A percentile compares a stretch with the other conserved stretches of the same genome.
Evolutionary conservation across 2,329 filamentous ascomycete species (phyloP).

Genomic region (Penicillium italicum): DNA sequence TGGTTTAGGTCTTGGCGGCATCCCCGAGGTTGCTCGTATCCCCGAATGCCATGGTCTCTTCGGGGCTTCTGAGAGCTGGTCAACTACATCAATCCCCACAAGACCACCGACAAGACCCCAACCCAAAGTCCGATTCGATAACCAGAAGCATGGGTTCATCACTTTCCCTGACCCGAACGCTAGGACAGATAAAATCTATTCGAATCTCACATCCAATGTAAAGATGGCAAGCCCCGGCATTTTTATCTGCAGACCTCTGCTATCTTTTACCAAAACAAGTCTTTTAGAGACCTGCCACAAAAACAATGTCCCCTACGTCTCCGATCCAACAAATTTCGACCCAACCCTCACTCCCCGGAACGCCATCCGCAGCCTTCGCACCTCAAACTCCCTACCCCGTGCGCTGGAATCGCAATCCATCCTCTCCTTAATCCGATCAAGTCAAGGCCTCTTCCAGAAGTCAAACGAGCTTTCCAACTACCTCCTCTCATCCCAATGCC

Average conservation of each 20-base stretch:
- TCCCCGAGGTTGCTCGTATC: conserved; percentile 63
- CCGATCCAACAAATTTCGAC: conserved; percentile 80
- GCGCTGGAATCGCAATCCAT: conserved; percentile 67
- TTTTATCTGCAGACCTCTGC: conserved; percentile 37
- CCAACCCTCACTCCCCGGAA: conserved; percentile 75
- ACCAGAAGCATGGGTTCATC: neutral
- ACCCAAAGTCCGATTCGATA: conserved; percentile 7
- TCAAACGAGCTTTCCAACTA: conserved; percentile 54
- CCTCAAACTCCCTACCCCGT: conserved; percentile 58
- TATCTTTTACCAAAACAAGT: conserved; percentile 61
- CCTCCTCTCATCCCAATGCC: conserved; percentile 45
- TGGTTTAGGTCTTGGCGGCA: conserved; percentile 69
- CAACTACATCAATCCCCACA: conserved; percentile 38
- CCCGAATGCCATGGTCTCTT: conserved; percentile 78
- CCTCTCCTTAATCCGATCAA: conserved; percentile 56
- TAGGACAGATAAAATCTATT: neutral
- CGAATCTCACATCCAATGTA: neutral
- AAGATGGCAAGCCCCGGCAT: conserved; percentile 36
- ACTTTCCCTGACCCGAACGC: neutral
- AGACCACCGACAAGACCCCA: conserved; percentile 5
- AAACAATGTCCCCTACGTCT: conserved; percentile 69
- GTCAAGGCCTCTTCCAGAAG: conserved; percentile 43
- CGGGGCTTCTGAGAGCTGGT: conserved; percentile 65
- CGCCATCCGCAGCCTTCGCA: conserved; percentile 66
- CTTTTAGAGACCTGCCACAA: conserved; percentile 64